A percentile compares a stretch with the other conserved stretches of the same genome.
Evolutionary conservation across 768 basidiomycete species (phyloP).

Genomic region (Mycena vitilis): DNA sequence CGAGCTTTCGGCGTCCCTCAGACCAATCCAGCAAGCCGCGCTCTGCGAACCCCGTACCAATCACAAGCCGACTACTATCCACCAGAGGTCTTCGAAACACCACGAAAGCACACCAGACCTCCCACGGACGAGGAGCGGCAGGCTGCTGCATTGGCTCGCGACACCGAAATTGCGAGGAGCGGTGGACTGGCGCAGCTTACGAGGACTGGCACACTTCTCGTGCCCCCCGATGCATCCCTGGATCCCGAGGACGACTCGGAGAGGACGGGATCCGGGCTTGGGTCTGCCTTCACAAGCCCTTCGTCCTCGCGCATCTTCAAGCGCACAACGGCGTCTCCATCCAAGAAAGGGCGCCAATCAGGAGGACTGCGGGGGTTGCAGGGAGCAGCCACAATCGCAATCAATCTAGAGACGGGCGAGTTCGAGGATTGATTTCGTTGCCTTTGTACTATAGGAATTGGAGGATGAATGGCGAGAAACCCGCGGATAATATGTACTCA

Average conservation of each 20-base stretch:
- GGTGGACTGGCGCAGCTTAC: slow-evolving; percentile 20
- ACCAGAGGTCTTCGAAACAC: slow-evolving; percentile 24
- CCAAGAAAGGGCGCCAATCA: background rate
- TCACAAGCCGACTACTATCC: slow-evolving; percentile 26
- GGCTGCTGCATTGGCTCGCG: slow-evolving; percentile 17
- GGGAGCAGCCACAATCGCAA: no score
- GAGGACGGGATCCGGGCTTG: slow-evolving; percentile 14
- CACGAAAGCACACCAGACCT: slow-evolving; percentile 7
- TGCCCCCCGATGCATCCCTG: slow-evolving; percentile 3
- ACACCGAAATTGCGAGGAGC: slow-evolving; percentile 17
- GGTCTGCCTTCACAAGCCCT: slow-evolving; percentile 17
- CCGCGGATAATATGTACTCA: no score
- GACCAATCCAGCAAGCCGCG: background rate
- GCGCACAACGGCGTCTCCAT: slow-evolving; percentile 3
- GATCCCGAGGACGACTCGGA: slow-evolving; percentile 3
- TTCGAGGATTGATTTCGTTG: no score
- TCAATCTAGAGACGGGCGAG: no score
- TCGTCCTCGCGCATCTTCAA: background rate
- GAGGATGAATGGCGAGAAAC: no score
- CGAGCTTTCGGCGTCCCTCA: slow-evolving; percentile 13
- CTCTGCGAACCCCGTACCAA: slow-evolving; percentile 21
- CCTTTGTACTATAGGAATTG: no score
- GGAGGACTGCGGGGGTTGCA: no score
- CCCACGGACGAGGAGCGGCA: slow-evolving; percentile 18
- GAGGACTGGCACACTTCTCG: slow-evolving; percentile 25